Conservation (phyloP, 805 yeast species). For the Wickerhamomyces chambardii region DNA sequence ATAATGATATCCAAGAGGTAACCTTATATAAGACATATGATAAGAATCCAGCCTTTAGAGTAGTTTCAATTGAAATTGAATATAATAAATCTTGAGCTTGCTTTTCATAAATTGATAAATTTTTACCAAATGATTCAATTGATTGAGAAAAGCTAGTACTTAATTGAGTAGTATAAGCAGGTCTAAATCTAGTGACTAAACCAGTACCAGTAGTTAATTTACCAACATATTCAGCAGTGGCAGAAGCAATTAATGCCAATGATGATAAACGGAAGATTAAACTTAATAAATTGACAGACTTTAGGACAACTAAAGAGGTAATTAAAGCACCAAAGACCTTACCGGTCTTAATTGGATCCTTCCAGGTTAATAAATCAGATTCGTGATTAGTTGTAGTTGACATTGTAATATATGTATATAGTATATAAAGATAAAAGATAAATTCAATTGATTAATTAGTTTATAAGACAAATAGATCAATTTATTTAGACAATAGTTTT, state of each 20-base stretch:
- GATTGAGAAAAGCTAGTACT: slow-evolving; percentile 27
- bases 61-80: slow-evolving; percentile 62
- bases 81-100: slow-evolving; percentile 47
- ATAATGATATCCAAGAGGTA: slow-evolving; percentile 69
- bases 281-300: slow-evolving; percentile 54
- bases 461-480: too few species aligned
- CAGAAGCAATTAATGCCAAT: slow-evolving; percentile 52
- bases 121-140: slow-evolving; percentile 33
- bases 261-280: slow-evolving; percentile 52
- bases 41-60: slow-evolving; percentile 63
- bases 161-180: slow-evolving; percentile 36
- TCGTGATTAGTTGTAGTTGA: neutral
- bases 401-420: too few species aligned
- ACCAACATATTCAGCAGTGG: slow-evolving; percentile 70
- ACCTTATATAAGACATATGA: slow-evolving; percentile 61
- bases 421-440: too few species aligned
- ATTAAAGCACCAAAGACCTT: slow-evolving; percentile 62
- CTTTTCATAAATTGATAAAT: slow-evolving; percentile 42
- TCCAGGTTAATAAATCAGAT: slow-evolving; percentile 53
- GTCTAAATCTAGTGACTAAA: slow-evolving; percentile 67
- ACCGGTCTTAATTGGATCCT: slow-evolving; percentile 68
- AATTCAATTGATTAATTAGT: too few species aligned
- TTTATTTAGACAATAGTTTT: too few species aligned
- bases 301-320: slow-evolving; percentile 43
- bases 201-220: slow-evolving; percentile 70